A percentile compares a stretch with the other conserved stretches of the same genome.
phyloP scores from a whole-genome alignment of 495 filamentous ascomycete species.

The Baudoinia panamericana region DNA sequence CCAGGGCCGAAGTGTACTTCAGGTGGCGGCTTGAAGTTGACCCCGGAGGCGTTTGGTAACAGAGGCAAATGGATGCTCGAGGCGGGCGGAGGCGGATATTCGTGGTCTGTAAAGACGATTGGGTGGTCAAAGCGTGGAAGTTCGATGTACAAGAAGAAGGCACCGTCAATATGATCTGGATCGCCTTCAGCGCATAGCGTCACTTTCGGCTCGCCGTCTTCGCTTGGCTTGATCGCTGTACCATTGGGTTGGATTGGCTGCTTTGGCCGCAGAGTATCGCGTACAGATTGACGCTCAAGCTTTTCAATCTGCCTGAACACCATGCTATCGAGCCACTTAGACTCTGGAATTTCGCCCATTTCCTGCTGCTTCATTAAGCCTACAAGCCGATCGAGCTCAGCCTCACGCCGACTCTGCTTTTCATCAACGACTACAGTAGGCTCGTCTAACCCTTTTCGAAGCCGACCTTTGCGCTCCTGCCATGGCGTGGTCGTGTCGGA shows the following conservation, averaged over 20 bases:
- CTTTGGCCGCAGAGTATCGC: slow-evolving; percentile 12
- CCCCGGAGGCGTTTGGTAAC: slow-evolving; percentile 26
- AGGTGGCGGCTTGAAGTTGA: slow-evolving; percentile 60
- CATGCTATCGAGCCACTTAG: slow-evolving; percentile 90
- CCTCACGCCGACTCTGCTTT: slow-evolving; percentile 36
- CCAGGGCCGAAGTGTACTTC: slow-evolving; percentile 75
- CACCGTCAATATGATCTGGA: slow-evolving; percentile 40
- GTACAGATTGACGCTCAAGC: slow-evolving; percentile 19
- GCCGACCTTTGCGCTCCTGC: slow-evolving; percentile 36
- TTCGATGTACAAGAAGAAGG: slow-evolving; percentile 72
- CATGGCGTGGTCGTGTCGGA: slow-evolving; percentile 64
- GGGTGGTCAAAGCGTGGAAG: slow-evolving; percentile 93
- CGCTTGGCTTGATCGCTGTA: slow-evolving; percentile 26
- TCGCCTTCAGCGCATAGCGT: slow-evolving; percentile 17
- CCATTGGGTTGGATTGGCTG: not conserved
- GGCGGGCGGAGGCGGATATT: slow-evolving; percentile 74
- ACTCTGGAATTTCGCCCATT: slow-evolving; percentile 82
- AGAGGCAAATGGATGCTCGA: slow-evolving; percentile 52
- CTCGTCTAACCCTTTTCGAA: slow-evolving; percentile 39
- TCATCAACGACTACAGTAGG: slow-evolving; percentile 37
- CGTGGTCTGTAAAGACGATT: slow-evolving; percentile 84
- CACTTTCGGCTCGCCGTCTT: slow-evolving; percentile 29
- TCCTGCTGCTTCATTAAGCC: slow-evolving; percentile 93
- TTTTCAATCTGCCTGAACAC: slow-evolving; percentile 80
- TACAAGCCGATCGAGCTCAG: slow-evolving; percentile 72